Conservation (phyloP, 495 filamentous ascomycete species). For the Cairneyella variabilis region DNA sequence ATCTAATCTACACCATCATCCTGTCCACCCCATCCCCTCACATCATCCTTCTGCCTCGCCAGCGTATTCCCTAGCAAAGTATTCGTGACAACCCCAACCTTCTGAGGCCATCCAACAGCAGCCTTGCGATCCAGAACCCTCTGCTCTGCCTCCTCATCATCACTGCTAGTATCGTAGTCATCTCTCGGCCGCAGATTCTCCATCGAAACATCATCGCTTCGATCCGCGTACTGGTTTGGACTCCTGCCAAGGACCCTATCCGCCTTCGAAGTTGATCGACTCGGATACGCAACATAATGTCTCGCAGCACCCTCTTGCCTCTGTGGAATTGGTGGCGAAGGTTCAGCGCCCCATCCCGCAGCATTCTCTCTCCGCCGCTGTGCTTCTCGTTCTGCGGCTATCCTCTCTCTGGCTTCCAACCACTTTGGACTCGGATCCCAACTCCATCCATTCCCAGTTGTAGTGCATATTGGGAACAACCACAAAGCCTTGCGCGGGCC, state of each 20-base stretch:
- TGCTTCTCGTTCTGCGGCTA: slow-evolving; percentile 54
- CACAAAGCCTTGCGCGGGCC: slow-evolving; percentile 66
- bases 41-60: slow-evolving; percentile 24
- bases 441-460: slow-evolving; percentile 87
- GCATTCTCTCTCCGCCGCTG: slow-evolving; percentile 53
- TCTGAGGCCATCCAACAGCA: slow-evolving; percentile 21
- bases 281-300: slow-evolving; percentile 24
- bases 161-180: slow-evolving; percentile 24
- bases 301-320: slow-evolving; percentile 22
- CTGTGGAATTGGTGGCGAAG: slow-evolving; percentile 7
- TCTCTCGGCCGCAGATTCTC: slow-evolving; percentile 24
- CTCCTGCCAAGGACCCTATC: slow-evolving; percentile 32
- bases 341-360: slow-evolving; percentile 49
- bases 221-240: slow-evolving; percentile 29
- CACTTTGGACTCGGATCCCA: slow-evolving; percentile 83
- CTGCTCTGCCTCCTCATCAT: slow-evolving; percentile 26
- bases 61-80: slow-evolving; percentile 24
- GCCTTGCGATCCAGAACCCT: slow-evolving; percentile 19
- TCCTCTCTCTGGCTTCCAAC: slow-evolving; percentile 58
- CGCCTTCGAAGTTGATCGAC: slow-evolving; percentile 27
- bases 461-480: slow-evolving; percentile 77
- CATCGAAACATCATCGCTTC: slow-evolving; percentile 24
- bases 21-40: slow-evolving; percentile 21
- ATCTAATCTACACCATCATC: slow-evolving; percentile 26
- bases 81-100: slow-evolving; percentile 26